phyloP scores from a whole-genome alignment of 176 grass and related monocot genomes.

The Pontederia paniculata region DNA sequence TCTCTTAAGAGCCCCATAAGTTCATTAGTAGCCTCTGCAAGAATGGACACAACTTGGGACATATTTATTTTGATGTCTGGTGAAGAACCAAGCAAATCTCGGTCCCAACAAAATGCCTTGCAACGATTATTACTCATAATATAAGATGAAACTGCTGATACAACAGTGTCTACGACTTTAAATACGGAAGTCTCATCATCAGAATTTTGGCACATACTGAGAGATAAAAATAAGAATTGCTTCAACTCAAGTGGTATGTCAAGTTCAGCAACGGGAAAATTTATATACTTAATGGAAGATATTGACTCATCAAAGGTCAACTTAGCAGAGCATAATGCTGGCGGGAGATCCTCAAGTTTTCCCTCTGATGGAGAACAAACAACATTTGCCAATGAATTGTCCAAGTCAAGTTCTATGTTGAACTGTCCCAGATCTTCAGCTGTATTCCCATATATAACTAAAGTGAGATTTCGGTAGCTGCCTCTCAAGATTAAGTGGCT shows the following conservation, averaged over 20 bases:
- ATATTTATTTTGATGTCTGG: constrained; percentile 19
- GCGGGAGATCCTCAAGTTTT: constrained; percentile 86
- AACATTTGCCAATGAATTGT: constrained; percentile 77
- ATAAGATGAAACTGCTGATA: constrained; percentile 52
- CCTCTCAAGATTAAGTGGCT: constrained; percentile 88
- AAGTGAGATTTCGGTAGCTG: constrained; percentile 84
- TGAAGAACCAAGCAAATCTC: constrained; percentile 20
- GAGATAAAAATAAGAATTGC: constrained; percentile 47
- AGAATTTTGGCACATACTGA: constrained; percentile 48
- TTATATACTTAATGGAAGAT: constrained; percentile 53
- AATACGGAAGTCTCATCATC: constrained; percentile 40
- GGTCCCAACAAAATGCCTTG: constrained; percentile 31
- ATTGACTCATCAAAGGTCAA: constrained; percentile 60
- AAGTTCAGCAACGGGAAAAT: constrained; percentile 38
- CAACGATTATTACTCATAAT: constrained; percentile 26
- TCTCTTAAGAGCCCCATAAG: constrained; percentile 53
- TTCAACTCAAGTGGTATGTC: constrained; percentile 53
- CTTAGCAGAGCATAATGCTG: constrained; percentile 54
- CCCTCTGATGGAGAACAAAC: constrained; percentile 85
- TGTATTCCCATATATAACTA: constrained; percentile 94
- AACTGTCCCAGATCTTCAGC: constrained; percentile 98
- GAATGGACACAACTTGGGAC: constrained; percentile 24
- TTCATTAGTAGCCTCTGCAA: constrained; percentile 43
- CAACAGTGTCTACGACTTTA: constrained; percentile 44
- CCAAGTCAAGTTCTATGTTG: constrained; percentile 87